Percentiles rank a stretch among this genome's conserved stretches.
These are phyloP conservation scores for Stachybotrys chartarum DNA, from an alignment of 2,329 filamentous ascomycete species.

Conservation along the genomic window DNA sequence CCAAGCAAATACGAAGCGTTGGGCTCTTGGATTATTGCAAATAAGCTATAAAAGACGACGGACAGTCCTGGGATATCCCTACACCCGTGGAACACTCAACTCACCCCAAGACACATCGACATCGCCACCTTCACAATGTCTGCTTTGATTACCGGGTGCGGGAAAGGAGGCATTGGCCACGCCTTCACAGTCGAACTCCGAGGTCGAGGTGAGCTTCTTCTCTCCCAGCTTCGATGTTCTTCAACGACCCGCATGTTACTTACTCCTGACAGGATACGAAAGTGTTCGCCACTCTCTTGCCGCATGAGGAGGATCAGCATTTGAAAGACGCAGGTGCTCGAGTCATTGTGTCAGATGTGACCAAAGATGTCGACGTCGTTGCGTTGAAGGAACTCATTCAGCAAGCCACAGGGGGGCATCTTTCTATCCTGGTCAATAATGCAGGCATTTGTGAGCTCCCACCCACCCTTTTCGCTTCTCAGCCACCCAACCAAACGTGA, in stretches of 20 bases:
- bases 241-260: too few relatives aligned
- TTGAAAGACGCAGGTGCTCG: background rate
- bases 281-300: background rate
- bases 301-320: background rate
- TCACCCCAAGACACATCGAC: too few relatives aligned
- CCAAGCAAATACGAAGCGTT: too few relatives aligned
- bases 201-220: background rate
- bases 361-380: constrained; percentile 6
- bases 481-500: too few relatives aligned
- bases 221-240: too few relatives aligned
- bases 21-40: too few relatives aligned
- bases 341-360: constrained; percentile 4
- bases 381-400: background rate
- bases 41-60: too few relatives aligned
- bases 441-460: background rate
- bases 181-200: background rate
- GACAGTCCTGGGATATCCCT: too few relatives aligned
- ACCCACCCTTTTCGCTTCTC: background rate
- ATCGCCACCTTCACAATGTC: background rate
- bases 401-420: background rate
- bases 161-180: background rate
- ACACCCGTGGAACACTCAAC: too few relatives aligned
- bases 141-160: background rate
- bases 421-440: background rate
- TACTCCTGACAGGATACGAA: too few relatives aligned